Conservation (phyloP, 1,284 basidiomycete genomes). For the Trichosporon coremiiforme region DNA sequence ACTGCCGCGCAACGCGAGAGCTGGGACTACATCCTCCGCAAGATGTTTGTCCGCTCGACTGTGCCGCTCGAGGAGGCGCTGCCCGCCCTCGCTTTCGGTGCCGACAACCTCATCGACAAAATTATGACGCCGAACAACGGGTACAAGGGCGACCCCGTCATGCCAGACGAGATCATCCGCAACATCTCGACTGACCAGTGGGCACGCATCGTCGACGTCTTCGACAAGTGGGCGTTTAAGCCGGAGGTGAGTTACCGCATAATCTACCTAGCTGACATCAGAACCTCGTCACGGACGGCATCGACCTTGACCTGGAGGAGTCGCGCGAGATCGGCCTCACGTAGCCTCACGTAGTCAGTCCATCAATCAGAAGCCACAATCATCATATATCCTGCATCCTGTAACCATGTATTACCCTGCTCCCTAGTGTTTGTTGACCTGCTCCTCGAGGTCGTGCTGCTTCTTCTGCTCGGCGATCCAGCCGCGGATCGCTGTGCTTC, state of each 20-base stretch:
- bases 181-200: constrained; percentile 43
- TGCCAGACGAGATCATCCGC: constrained; percentile 32
- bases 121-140: constrained; percentile 28
- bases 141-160: constrained; percentile 35
- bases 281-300: constrained; percentile 36
- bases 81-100: constrained; percentile 41
- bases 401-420: constrained; percentile 25
- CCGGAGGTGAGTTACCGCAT: constrained; percentile 42
- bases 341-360: background rate
- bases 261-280: constrained; percentile 13
- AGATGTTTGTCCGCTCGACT: constrained; percentile 71
- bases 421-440: constrained; percentile 10
- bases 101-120: constrained; percentile 39
- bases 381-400: constrained; percentile 29
- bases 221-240: constrained; percentile 53
- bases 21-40: constrained; percentile 80
- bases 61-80: constrained; percentile 64
- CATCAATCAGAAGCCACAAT: background rate
- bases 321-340: constrained; percentile 34
- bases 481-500: constrained; percentile 81
- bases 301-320: constrained; percentile 36
- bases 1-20: constrained; percentile 63
- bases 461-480: constrained; percentile 63
- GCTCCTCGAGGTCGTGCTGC: constrained; percentile 4
- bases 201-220: constrained; percentile 50